Conservation (phyloP, 2,329 filamentous ascomycete species). For the Claviceps digitariae region DNA sequence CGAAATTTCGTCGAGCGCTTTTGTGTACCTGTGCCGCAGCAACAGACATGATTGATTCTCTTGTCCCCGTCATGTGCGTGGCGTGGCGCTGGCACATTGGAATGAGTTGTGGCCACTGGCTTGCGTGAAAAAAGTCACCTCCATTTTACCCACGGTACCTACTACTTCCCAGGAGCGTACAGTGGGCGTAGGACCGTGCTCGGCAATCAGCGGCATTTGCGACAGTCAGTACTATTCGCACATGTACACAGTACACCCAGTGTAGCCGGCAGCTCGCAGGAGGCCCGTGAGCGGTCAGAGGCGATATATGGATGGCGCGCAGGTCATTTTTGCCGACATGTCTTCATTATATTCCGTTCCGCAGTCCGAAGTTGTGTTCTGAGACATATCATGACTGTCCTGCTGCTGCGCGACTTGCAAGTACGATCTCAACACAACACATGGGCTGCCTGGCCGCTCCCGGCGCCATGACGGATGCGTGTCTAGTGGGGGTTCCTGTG, state of each 20-base stretch:
- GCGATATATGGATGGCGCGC: too few species aligned
- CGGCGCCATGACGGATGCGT: not conserved
- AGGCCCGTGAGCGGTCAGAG: too few species aligned
- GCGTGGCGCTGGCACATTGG: not conserved
- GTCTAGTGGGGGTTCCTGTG: not conserved
- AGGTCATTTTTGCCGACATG: not conserved
- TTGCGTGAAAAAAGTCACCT: not conserved
- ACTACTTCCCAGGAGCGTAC: too few species aligned
- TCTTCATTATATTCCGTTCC: not conserved
- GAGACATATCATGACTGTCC: not conserved
- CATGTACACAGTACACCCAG: too few species aligned
- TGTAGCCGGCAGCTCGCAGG: too few species aligned
- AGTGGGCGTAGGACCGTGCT: too few species aligned
- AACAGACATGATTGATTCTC: not conserved
- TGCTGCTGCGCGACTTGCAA: not conserved
- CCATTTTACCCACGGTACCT: too few species aligned
- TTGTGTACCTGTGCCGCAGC: not conserved
- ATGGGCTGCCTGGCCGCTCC: not conserved
- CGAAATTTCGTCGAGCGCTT: too few species aligned
- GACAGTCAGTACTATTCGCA: too few species aligned
- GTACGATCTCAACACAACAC: not conserved
- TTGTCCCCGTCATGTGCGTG: not conserved
- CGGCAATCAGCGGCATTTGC: too few species aligned
- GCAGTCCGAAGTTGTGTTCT: not conserved
- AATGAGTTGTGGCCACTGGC: not conserved